phyloP scores from a whole-genome alignment of 129 eudicot genomes.

The Lactuca saligna region DNA sequence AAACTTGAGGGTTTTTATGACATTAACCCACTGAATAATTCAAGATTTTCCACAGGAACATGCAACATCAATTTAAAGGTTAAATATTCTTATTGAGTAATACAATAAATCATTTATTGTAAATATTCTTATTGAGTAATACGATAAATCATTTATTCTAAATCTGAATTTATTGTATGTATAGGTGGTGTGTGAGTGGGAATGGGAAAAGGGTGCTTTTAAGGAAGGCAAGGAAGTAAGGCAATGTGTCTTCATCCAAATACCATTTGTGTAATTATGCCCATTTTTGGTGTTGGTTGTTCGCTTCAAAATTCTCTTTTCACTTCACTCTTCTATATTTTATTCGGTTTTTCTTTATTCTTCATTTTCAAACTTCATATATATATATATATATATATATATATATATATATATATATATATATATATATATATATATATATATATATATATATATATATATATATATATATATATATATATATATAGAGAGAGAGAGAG shows the following conservation, averaged over 20 bases:
- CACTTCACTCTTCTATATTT: neutral
- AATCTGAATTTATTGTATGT: neutral
- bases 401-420: neutral
- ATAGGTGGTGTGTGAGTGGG: conserved; percentile 13
- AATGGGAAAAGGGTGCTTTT: conserved; percentile 31
- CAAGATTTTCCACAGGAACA: neutral
- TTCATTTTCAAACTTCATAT: neutral
- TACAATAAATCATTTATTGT: no score
- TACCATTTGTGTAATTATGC: conserved; percentile 35
- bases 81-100: no score
- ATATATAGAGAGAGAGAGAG: no score
- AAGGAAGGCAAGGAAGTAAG: conserved; percentile 41
- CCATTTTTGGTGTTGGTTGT: conserved; percentile 33
- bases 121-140: no score
- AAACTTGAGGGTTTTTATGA: no score
- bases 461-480: no score
- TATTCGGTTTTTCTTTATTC: neutral
- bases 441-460: no score
- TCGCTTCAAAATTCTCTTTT: conserved; percentile 1
- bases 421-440: no score
- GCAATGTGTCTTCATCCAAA: conserved; percentile 38
- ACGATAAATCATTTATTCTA: no score
- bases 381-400: neutral
- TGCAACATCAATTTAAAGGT: neutral
- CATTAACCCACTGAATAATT: no score